phyloP scores from a whole-genome alignment of 345 rosid genomes.

The Eucalyptus melliodora region DNA sequence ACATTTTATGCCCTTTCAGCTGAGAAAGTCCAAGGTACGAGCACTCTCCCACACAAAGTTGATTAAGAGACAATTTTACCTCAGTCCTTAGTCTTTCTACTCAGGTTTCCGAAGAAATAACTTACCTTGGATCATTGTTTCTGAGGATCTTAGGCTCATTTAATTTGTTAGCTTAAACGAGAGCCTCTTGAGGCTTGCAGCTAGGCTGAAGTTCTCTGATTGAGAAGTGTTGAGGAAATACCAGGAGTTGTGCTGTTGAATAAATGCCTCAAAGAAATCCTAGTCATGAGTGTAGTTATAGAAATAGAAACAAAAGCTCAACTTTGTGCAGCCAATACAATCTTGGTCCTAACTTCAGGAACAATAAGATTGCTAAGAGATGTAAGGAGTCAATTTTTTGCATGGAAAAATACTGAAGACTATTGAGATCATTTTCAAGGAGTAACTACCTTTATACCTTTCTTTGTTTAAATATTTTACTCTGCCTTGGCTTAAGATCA shows the following conservation, averaged over 20 bases:
- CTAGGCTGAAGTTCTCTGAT: not conserved
- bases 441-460: not conserved
- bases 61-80: not conserved
- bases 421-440: not conserved
- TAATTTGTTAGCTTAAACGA: not conserved
- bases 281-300: not conserved
- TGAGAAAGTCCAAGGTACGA: constrained; percentile 71
- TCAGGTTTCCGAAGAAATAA: not conserved
- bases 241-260: not conserved
- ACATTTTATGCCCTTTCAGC: constrained; percentile 77
- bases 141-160: not conserved
- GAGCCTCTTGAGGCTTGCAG: not conserved
- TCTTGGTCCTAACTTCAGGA: not conserved
- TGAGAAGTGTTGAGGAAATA: not conserved
- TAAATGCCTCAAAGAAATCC: not conserved
- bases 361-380: not conserved
- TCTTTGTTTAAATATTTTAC: not conserved
- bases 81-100: not conserved
- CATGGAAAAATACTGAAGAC: not conserved
- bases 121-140: not conserved
- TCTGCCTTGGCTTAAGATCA: not conserved
- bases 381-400: not conserved
- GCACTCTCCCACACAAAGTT: not conserved
- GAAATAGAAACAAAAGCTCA: not conserved
- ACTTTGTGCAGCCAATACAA: not conserved